These are phyloP conservation scores for Phalaenopsis hybrid DNA, from an alignment of 116 monocot species.

Conservation along the genomic window DNA sequence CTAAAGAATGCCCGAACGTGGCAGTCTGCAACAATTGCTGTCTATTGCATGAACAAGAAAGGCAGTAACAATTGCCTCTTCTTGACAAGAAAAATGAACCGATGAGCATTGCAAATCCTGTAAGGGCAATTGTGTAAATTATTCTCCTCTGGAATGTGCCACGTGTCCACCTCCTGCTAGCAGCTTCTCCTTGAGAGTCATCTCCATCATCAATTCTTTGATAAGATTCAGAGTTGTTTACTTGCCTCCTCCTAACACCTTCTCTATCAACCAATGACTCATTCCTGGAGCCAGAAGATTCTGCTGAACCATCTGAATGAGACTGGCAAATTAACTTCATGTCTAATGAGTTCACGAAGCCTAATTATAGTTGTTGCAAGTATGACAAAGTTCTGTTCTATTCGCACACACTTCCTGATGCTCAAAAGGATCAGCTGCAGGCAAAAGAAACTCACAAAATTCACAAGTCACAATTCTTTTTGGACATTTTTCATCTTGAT, in stretches of 20 bases:
- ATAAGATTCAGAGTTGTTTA: background rate
- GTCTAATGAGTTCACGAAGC: slow-evolving; percentile 47
- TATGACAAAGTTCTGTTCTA: slow-evolving; percentile 70
- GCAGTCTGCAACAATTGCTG: slow-evolving; percentile 95
- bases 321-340: slow-evolving; percentile 36
- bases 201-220: background rate
- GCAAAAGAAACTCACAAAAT: slow-evolving; percentile 86
- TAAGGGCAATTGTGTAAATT: slow-evolving; percentile 10
- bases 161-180: slow-evolving; percentile 2
- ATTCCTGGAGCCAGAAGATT: background rate
- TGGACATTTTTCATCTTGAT: slow-evolving; percentile 34
- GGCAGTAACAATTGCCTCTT: background rate
- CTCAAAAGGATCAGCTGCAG: slow-evolving; percentile 68
- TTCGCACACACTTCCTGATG: slow-evolving; percentile 96
- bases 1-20: slow-evolving; percentile 87
- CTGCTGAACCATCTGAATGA: slow-evolving; percentile 34
- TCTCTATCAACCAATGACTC: background rate
- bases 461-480: slow-evolving; percentile 61
- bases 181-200: background rate
- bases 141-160: slow-evolving; percentile 5
- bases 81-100: slow-evolving; percentile 7
- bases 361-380: slow-evolving; percentile 67
- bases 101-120: slow-evolving; percentile 19
- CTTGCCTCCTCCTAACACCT: background rate
- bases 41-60: slow-evolving; percentile 11